Evolutionary conservation across 139 green algal genomes (phyloP).

Genomic region (Spirogloea muscicola): DNA sequence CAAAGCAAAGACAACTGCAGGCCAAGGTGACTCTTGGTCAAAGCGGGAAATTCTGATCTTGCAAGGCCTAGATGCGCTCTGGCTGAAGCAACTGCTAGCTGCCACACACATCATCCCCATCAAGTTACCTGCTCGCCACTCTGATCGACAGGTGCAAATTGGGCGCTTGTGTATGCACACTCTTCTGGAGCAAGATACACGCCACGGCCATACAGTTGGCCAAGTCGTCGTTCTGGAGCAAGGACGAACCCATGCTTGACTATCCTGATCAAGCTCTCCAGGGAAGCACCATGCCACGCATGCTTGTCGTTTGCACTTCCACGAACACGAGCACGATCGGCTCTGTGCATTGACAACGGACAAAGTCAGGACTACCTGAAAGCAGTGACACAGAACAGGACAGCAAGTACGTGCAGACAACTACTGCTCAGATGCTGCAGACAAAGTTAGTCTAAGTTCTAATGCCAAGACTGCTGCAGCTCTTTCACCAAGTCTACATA

Average conservation of each 20-base stretch:
- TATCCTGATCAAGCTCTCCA: slow-evolving; percentile 10
- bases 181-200: slow-evolving; percentile 40
- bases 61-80: no score
- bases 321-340: neutral
- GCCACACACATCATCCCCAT: no score
- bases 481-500: no score
- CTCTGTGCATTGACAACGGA: neutral
- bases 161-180: slow-evolving; percentile 33
- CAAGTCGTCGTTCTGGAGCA: slow-evolving; percentile 4
- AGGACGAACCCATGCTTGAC: slow-evolving; percentile 18
- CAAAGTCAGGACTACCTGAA: neutral
- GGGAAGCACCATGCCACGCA: slow-evolving; percentile 38
- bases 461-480: neutral
- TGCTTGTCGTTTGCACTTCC: slow-evolving; percentile 25
- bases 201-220: slow-evolving; percentile 28
- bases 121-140: no score
- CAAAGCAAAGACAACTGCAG: no score
- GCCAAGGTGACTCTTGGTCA: no score
- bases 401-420: slow-evolving; percentile 3
- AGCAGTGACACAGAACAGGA: no score
- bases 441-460: slow-evolving; percentile 1
- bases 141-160: slow-evolving; percentile 24
- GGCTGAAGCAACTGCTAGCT: no score
- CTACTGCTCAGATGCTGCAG: neutral
- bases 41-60: no score